These are phyloP conservation scores for Bacidia gigantensis DNA, from an alignment of 495 filamentous ascomycete species.

Conservation along the genomic window DNA sequence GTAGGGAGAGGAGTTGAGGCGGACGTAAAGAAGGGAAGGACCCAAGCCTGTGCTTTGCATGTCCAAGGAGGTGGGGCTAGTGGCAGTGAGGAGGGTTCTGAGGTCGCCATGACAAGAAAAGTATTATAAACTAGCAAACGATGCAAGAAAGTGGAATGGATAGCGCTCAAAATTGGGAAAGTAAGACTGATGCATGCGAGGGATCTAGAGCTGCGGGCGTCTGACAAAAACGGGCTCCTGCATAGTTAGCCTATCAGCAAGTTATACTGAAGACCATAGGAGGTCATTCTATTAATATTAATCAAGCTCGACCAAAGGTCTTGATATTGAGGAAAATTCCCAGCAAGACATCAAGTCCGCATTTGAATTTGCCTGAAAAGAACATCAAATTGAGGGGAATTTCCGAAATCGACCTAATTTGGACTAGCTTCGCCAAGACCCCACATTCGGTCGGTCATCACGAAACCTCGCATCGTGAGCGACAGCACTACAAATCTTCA, in stretches of 20 bases:
- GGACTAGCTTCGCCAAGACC: not conserved
- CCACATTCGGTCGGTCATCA: not conserved
- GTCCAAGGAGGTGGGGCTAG: slow-evolving; percentile 29
- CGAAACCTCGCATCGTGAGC: not conserved
- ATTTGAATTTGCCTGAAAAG: not conserved
- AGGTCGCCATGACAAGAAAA: not conserved
- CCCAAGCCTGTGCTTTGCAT: slow-evolving; percentile 26
- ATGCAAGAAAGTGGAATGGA: too few species aligned
- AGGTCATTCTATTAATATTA: too few species aligned
- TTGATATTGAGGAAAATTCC: too few species aligned
- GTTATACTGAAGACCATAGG: too few species aligned
- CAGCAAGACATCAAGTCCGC: too few species aligned
- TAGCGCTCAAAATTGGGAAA: too few species aligned
- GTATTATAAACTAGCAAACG: too few species aligned
- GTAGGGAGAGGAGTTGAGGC: slow-evolving; percentile 17
- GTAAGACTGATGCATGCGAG: too few species aligned
- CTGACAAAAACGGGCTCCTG: too few species aligned
- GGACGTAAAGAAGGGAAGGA: slow-evolving; percentile 25
- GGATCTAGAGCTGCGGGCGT: too few species aligned
- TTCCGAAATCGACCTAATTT: not conserved
- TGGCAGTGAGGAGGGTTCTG: slow-evolving; percentile 3
- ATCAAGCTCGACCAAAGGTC: too few species aligned
- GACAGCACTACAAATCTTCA: not conserved
- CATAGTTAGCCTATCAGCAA: too few species aligned
- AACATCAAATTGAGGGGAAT: not conserved